Percentiles rank a stretch among this genome's conserved stretches.
phyloP scores from a whole-genome alignment of 805 yeast species.

The Nakazawaea laoshanensis region DNA sequence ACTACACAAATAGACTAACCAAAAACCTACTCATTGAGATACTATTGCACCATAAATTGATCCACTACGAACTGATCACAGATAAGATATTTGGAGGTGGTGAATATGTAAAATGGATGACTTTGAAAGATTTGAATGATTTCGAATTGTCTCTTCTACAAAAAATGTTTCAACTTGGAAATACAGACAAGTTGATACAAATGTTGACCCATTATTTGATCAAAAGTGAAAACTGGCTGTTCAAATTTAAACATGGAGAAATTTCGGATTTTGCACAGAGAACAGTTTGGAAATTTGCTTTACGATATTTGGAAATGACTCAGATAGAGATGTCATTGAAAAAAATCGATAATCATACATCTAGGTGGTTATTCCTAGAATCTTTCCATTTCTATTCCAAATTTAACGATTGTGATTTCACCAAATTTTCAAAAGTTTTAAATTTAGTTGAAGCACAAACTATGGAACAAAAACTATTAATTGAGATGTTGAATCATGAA shows the following conservation, averaged over 20 bases:
- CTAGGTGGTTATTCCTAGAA: conserved; percentile 8
- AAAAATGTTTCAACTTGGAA: conserved; percentile 2
- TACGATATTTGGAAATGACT: background rate
- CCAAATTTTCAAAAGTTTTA: no score
- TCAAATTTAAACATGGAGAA: background rate
- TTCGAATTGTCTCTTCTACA: conserved; percentile 7
- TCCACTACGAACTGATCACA: background rate
- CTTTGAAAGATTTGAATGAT: conserved; percentile 3
- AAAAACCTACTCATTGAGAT: conserved; percentile 6
- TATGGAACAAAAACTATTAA: no score
- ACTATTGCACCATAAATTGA: conserved; percentile 6
- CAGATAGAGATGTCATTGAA: background rate
- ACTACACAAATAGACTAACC: conserved; percentile 5
- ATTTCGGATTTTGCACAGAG: conserved; percentile 7
- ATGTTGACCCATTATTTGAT: background rate
- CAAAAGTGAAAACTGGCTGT: conserved; percentile 2
- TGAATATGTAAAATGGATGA: conserved; percentile 8
- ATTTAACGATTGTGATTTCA: no score
- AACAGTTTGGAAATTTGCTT: conserved; percentile 8
- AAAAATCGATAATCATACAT: background rate
- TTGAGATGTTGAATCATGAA: no score
- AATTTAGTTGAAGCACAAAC: no score
- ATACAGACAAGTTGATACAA: background rate
- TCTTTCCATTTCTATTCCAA: conserved; percentile 5
- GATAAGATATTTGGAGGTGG: background rate